Evolutionary conservation across 345 rosid species (phyloP), one percentile per base, ranked within the genome.

Genomic region (Rhizophora mangle): DNA sequence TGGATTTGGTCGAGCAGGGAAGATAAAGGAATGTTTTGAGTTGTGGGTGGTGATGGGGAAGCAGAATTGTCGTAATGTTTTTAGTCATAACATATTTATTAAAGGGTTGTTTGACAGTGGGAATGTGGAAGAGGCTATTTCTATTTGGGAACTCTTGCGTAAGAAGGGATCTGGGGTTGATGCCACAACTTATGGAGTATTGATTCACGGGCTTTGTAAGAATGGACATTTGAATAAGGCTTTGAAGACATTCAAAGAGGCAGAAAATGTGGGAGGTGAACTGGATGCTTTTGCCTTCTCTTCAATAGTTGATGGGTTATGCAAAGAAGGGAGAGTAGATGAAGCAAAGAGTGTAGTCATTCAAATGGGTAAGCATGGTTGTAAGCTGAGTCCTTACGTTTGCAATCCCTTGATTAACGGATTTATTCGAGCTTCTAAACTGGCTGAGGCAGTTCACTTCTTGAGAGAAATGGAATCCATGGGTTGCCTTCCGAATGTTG

Each of bases 181-280:
- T 75, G 75, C 87, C 21, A 84, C 77, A 31, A 86, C 90, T 65
- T 83, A 84, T 64, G 90, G 91, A 67, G 75, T 92, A 72, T 68
- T 88, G 73, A 82, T 90, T 73, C 85, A 88, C 62, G 96, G 99
- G 67, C 81, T 92, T 60, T 92, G 99, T 62, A 81, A 83, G 76
- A 95, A 86, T 84, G 92, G 90, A 15, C 82, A 81, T 47, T 72
- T 90, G 75, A 86, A 83, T 68, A 95, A 82, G 81, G 96, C 98
- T 69, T 75, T 89, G 64, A 79, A 61, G 51, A 69, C 92, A 70
- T 74, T 86, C 56, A 77, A 81, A 68, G 92, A 73, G 72, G 91
- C 85, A 21, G 85, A 84, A 81, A 74, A 65, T 72, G 69, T 46
- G 67, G 82, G 81, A 49, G 81, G 65, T 68, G 62, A 76, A 71